A percentile compares a stretch with the other conserved stretches of the same genome.
phyloP scores from a whole-genome alignment of 352 stramenopile species.

The Nothophytophthora sp. region DNA sequence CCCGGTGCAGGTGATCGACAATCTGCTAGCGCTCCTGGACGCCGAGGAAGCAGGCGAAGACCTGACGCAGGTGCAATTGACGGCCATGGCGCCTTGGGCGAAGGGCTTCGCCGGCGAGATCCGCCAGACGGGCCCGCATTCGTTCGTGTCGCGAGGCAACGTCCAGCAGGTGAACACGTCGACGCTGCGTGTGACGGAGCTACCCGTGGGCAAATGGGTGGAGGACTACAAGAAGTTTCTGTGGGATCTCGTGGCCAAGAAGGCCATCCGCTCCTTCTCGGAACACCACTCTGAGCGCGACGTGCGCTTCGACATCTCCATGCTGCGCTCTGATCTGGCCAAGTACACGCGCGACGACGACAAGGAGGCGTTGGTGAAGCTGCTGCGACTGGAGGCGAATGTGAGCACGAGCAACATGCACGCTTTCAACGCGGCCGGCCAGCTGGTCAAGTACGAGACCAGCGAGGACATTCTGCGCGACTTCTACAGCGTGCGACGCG shows the following conservation, averaged over 20 bases:
- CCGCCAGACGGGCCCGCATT: conserved; percentile 55
- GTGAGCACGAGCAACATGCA: conserved; percentile 99
- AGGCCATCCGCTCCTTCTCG: conserved; percentile 89
- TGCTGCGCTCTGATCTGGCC: conserved; percentile 81
- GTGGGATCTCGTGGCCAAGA: conserved; percentile 91
- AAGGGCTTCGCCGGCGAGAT: conserved; percentile 96
- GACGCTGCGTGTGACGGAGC: conserved; percentile 96
- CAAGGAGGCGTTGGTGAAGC: conserved; percentile 71
- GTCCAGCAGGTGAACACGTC: conserved; percentile 86
- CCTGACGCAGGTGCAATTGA: conserved; percentile 29
- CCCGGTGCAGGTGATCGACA: conserved; percentile 96
- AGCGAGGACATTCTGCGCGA: conserved; percentile 91
- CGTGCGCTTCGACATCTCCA: conserved; percentile 79
- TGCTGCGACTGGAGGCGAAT: conserved; percentile 94
- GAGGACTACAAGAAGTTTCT: conserved; percentile 99
- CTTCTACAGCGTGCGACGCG: conserved; percentile 94
- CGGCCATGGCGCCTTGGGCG: conserved; percentile 94
- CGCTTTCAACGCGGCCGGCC: conserved; percentile 92
- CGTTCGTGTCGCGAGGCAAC: conserved; percentile 75
- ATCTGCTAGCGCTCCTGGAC: conserved; percentile 88
- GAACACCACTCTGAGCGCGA: conserved; percentile 97
- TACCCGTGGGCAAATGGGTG: conserved; percentile 98
- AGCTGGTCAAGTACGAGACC: conserved; percentile 93
- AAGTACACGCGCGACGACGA: conserved; percentile 53
- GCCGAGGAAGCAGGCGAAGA: conserved; percentile 47